Percentiles rank a stretch among this genome's conserved stretches.
Evolutionary conservation across 2,329 filamentous ascomycete species (phyloP).

Genomic region (Botrytis tulipae): DNA sequence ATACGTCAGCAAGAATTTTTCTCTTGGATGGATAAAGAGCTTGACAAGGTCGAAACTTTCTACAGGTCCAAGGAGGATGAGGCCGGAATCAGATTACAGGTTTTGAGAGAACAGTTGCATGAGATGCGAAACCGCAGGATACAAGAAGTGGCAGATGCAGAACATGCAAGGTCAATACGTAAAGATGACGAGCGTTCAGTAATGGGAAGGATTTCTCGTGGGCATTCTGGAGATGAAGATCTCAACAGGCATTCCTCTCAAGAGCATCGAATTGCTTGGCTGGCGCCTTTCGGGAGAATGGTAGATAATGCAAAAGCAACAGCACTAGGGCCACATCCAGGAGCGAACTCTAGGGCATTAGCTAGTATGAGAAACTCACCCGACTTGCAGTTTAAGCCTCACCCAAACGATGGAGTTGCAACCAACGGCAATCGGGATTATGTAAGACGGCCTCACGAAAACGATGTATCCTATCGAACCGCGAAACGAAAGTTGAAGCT

Average conservation of each 20-base stretch:
- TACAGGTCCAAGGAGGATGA: conserved; percentile 87
- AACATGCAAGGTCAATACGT: conserved; percentile 30
- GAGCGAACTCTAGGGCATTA: conserved; percentile 60
- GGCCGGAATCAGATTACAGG: conserved; percentile 66
- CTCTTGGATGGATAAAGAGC: conserved; percentile 74
- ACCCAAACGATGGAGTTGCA: conserved; percentile 29
- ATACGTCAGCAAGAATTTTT: conserved; percentile 82
- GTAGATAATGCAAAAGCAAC: conserved; percentile 43
- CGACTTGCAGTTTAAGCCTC: conserved; percentile 44
- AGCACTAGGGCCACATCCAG: conserved; percentile 49
- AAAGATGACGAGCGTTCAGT: conserved; percentile 27
- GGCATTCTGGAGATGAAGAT: conserved; percentile 27
- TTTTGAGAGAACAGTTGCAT: conserved; percentile 81
- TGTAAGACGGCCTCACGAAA: conserved; percentile 46
- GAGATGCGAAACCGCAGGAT: conserved; percentile 86
- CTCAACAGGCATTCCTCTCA: conserved; percentile 26
- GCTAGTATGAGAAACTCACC: conserved; percentile 47
- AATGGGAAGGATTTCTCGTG: conserved; percentile 25
- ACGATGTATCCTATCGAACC: conserved; percentile 76
- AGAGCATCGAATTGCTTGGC: conserved; percentile 43
- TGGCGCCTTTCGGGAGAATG: conserved; percentile 48
- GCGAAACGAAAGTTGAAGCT: conserved; percentile 91
- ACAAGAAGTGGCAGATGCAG: conserved; percentile 56
- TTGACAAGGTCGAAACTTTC: conserved; percentile 89
- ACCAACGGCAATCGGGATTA: conserved; percentile 47